These are phyloP conservation scores for Mycena rosella DNA, from an alignment of 768 basidiomycete species.

Conservation along the genomic window DNA sequence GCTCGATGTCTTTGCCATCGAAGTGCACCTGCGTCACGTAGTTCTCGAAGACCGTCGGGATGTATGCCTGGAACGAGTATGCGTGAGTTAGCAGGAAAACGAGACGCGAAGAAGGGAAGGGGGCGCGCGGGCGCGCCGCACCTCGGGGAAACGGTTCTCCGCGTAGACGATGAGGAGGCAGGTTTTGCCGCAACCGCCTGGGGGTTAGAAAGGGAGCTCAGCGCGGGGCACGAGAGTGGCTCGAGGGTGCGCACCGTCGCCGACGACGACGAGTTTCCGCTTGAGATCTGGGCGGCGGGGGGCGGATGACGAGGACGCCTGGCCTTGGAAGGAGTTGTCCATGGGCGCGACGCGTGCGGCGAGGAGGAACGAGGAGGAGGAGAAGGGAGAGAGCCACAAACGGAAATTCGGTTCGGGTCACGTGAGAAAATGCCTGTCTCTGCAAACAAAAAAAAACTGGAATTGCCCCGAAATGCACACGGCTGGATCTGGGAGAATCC, in stretches of 20 bases:
- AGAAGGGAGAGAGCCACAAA: not conserved
- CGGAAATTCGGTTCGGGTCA: not conserved
- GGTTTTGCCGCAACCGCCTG: constrained; percentile 92
- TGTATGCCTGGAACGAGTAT: constrained; percentile 74
- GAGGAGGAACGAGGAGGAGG: not conserved
- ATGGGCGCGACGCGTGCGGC: constrained; percentile 42
- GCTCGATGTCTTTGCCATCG: constrained; percentile 90
- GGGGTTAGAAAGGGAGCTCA: constrained; percentile 38
- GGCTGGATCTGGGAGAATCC: too few relatives aligned
- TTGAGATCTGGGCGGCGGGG: constrained; percentile 81
- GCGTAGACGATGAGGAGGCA: constrained; percentile 97
- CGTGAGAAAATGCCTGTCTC: too few relatives aligned
- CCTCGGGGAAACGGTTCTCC: constrained; percentile 96
- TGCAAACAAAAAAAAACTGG: too few relatives aligned
- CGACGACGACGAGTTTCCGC: constrained; percentile 90
- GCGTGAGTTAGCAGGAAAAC: too few relatives aligned
- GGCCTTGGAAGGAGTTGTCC: constrained; percentile 44
- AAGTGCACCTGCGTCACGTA: constrained; percentile 90
- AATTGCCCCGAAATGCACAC: too few relatives aligned
- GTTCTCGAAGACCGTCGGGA: constrained; percentile 96
- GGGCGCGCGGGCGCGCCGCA: constrained; percentile 49
- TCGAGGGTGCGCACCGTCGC: constrained; percentile 72
- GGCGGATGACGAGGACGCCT: constrained; percentile 44
- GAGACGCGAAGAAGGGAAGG: not conserved
- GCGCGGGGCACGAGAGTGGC: constrained; percentile 16